Conservation (phyloP, 768 basidiomycete genomes). For the Tricholoma bakamatsutake region DNA sequence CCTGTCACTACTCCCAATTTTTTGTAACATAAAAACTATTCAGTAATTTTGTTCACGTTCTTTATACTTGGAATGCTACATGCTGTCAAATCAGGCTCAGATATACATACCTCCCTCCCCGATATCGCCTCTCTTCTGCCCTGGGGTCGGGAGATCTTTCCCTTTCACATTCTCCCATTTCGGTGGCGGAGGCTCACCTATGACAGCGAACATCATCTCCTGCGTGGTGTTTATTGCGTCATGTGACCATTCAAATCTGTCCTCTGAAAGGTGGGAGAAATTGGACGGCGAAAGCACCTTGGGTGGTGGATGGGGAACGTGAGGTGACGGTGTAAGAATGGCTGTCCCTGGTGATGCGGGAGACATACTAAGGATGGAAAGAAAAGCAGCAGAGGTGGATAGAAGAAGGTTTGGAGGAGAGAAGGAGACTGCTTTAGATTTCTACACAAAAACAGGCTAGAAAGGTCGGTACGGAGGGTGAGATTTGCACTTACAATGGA, state of each 20-base stretch:
- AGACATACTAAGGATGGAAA: conserved; percentile 29
- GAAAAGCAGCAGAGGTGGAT: conserved; percentile 48
- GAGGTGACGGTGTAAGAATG: conserved; percentile 45
- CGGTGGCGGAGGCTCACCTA: conserved; percentile 23
- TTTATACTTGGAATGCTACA: conserved; percentile 11
- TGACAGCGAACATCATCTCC: conserved; percentile 26
- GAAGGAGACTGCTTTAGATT: conserved; percentile 31
- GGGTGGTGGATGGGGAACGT: conserved; percentile 37
- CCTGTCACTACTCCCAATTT: background rate
- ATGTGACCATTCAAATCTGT: conserved; percentile 30
- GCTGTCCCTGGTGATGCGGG: conserved; percentile 22
- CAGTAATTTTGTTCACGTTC: background rate
- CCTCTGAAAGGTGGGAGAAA: conserved; percentile 26
- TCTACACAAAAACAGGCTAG: conserved; percentile 18
- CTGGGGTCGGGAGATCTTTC: background rate
- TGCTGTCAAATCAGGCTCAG: conserved; percentile 14
- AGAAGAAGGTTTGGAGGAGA: conserved; percentile 53
- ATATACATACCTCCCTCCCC: conserved; percentile 53
- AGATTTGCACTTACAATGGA: conserved; percentile 15
- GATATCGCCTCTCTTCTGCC: conserved; percentile 21
- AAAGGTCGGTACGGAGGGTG: conserved; percentile 5
- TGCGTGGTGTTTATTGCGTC: conserved; percentile 29
- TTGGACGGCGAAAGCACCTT: conserved; percentile 28
- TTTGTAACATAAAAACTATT: background rate
- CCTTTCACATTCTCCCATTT: conserved; percentile 11